Evolutionary conservation across 2,329 filamentous ascomycete genomes (phyloP).

Genomic region (Pestalotiopsis sp.): DNA sequence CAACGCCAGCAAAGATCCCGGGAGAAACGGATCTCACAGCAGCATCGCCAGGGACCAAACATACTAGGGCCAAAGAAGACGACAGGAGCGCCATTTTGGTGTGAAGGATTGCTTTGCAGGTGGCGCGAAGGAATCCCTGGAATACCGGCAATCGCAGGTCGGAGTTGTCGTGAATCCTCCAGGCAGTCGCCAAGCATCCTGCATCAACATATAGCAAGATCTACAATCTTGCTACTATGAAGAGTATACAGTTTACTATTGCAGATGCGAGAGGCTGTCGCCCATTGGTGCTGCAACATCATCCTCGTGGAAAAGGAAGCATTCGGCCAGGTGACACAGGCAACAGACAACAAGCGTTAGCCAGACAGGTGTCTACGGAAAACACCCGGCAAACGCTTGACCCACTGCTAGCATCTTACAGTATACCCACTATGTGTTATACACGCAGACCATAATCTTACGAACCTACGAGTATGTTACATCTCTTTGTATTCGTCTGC

Average conservation of each 20-base stretch:
- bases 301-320: neutral
- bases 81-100: neutral
- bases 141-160: neutral
- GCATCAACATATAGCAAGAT: neutral
- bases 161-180: neutral
- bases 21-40: neutral
- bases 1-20: neutral
- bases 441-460: neutral
- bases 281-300: neutral
- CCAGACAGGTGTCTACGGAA: too few relatives aligned
- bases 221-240: neutral
- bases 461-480: neutral
- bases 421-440: neutral
- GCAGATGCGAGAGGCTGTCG: neutral
- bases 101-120: neutral
- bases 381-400: neutral
- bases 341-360: too few relatives aligned
- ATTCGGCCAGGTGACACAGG: too few relatives aligned
- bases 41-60: neutral
- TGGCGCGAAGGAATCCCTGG: neutral
- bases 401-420: neutral
- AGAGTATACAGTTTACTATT: neutral
- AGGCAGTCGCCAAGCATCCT: neutral
- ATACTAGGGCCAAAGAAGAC: neutral
- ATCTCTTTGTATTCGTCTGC: neutral